Conservation (phyloP, 306 rosid species). For the Notholithocarpus densiflorus region DNA sequence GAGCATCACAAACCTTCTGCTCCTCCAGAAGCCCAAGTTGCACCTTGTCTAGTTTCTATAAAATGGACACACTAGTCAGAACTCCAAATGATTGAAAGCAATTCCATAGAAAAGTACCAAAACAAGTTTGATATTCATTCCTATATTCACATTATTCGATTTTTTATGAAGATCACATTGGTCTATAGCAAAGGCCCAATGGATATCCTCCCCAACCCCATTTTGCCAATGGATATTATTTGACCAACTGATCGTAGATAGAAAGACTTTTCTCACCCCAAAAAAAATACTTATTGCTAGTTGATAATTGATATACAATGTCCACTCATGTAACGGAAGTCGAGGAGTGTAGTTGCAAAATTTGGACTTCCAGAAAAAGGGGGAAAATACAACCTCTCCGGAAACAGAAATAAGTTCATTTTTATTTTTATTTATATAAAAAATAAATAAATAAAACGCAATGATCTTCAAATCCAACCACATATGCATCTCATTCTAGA, state of each 20-base stretch:
- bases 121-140: not conserved
- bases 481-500: not conserved
- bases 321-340: not conserved
- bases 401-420: no score
- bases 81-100: slow-evolving; percentile 11
- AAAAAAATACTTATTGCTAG: not conserved
- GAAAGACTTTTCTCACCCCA: not conserved
- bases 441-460: no score
- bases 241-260: not conserved
- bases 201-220: not conserved
- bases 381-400: no score
- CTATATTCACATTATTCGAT: not conserved
- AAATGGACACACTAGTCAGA: slow-evolving; percentile 25
- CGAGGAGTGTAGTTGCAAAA: no score
- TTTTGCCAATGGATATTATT: not conserved
- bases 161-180: not conserved
- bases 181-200: not conserved
- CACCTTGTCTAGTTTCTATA: slow-evolving; percentile 73
- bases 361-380: no score
- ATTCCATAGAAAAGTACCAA: not conserved
- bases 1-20: slow-evolving; percentile 49
- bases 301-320: not conserved
- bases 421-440: no score
- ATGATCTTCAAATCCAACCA: not conserved
- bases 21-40: slow-evolving; percentile 58